Conservation (phyloP, 2,329 filamentous ascomycete species). For the Malbranchea cinnamomea region DNA sequence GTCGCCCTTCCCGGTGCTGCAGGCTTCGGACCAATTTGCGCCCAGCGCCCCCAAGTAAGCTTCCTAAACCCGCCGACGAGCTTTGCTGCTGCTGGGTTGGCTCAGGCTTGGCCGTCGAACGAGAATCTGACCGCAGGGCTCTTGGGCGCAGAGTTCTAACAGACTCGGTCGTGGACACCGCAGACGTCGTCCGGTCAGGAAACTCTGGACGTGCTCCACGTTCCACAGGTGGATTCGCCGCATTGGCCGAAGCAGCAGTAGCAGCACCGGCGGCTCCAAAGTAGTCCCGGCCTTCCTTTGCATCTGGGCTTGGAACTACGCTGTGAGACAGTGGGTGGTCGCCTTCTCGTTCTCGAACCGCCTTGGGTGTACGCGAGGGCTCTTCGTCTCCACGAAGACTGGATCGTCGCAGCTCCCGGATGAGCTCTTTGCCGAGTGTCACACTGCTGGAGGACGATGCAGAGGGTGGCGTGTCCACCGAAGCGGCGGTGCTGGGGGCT, state of each 20-base stretch:
- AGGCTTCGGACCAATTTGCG: conserved; percentile 21
- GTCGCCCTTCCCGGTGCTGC: conserved; percentile 23
- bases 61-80: conserved; percentile 21
- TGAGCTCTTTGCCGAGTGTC: conserved; percentile 39
- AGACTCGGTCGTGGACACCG: conserved; percentile 32
- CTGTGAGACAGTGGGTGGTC: conserved; percentile 67
- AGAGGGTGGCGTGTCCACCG: conserved; percentile 39
- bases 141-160: conserved; percentile 29
- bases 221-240: conserved; percentile 11
- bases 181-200: conserved; percentile 27
- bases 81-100: too few species aligned
- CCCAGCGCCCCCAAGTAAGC: conserved; percentile 26
- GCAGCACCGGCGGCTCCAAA: conserved; percentile 16
- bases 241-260: conserved; percentile 5
- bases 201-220: conserved; percentile 22
- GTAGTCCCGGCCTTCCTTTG: conserved; percentile 21
- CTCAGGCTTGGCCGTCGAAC: too few species aligned
- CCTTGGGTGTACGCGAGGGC: conserved; percentile 31
- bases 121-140: too few species aligned
- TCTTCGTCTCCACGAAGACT: conserved; percentile 46
- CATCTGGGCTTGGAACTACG: conserved; percentile 52
- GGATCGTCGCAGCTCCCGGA: conserved; percentile 32
- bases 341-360: conserved; percentile 35
- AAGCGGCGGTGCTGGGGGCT: conserved; percentile 39
- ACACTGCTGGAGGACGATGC: conserved; percentile 41